phyloP scores from a whole-genome alignment of 2,329 filamentous ascomycete species.

The Colletotrichum neosansevieriae region DNA sequence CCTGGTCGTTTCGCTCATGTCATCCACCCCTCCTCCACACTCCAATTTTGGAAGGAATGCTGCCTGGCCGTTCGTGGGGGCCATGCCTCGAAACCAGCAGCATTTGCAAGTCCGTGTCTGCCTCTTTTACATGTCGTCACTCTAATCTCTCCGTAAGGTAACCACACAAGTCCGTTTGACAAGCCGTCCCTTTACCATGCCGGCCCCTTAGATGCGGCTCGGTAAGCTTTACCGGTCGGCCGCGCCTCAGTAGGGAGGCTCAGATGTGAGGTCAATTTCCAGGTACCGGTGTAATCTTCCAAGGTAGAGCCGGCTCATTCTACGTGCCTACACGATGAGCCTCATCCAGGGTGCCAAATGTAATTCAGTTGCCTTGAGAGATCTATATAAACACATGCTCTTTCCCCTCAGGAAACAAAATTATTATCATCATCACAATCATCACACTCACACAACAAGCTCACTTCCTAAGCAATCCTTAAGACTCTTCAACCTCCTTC shows the following conservation, averaged over 20 bases:
- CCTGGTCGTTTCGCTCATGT: slow-evolving; percentile 22
- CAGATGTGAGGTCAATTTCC: slow-evolving; percentile 13
- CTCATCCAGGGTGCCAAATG: slow-evolving; percentile 16
- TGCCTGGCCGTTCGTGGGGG: slow-evolving; percentile 36
- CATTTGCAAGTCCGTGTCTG: slow-evolving; percentile 1
- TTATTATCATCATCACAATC: slow-evolving; percentile 6
- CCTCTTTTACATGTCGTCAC: slow-evolving; percentile 1
- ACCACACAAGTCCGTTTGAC: slow-evolving; percentile 1
- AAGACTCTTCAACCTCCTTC: slow-evolving; percentile 11
- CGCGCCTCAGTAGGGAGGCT: slow-evolving; percentile 27
- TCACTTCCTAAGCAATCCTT: not conserved
- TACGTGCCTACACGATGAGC: slow-evolving; percentile 32
- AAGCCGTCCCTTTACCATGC: slow-evolving; percentile 6
- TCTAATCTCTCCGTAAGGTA: not conserved
- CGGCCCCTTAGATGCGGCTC: slow-evolving; percentile 6
- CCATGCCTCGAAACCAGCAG: slow-evolving; percentile 28
- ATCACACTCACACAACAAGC: slow-evolving; percentile 30
- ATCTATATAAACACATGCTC: slow-evolving; percentile 35
- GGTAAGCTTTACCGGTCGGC: slow-evolving; percentile 25
- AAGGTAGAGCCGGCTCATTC: slow-evolving; percentile 27
- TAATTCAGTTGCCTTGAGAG: slow-evolving; percentile 18
- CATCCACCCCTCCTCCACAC: slow-evolving; percentile 13
- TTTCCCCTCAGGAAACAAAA: slow-evolving; percentile 11
- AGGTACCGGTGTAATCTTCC: slow-evolving; percentile 6
- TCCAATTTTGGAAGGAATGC: slow-evolving; percentile 34